Percentiles rank a stretch among this genome's conserved stretches.
Evolutionary conservation across 179 eudicot genomes (phyloP).

Genomic region (Sideroxylon spinosum): DNA sequence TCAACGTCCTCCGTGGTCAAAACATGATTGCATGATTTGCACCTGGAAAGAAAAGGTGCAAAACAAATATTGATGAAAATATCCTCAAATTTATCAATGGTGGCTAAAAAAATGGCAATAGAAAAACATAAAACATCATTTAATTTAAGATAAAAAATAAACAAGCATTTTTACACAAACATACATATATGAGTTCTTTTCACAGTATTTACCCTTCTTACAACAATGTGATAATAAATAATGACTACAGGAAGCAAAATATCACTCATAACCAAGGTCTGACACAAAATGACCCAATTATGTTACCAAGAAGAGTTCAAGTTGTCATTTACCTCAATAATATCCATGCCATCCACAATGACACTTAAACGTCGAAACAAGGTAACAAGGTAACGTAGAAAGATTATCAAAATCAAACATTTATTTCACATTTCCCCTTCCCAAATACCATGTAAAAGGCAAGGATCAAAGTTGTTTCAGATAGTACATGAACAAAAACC

Average conservation of each 20-base stretch:
- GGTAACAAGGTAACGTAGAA: not conserved
- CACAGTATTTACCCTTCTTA: not conserved
- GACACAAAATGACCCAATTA: not conserved
- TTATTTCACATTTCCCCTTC: not conserved
- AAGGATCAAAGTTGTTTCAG: no score
- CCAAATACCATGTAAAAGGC: not conserved
- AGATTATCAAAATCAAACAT: not conserved
- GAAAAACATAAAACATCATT: not conserved
- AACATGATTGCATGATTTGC: constrained; percentile 68
- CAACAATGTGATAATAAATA: not conserved
- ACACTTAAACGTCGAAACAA: not conserved
- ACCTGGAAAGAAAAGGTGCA: constrained; percentile 35
- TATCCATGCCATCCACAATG: not conserved
- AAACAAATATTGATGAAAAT: not conserved
- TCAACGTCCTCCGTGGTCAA: constrained; percentile 78
- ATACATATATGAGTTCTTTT: not conserved
- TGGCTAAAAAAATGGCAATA: no score
- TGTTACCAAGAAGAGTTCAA: not conserved
- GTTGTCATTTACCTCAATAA: not conserved
- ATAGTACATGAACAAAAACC: no score
- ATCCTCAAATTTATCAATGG: not conserved
- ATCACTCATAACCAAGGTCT: not conserved
- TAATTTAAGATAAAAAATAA: not conserved
- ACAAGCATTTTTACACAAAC: not conserved
- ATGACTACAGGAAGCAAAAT: not conserved